Evolutionary conservation across 176 grass and related monocot genomes (phyloP).

Genomic region (Ananas comosus): DNA sequence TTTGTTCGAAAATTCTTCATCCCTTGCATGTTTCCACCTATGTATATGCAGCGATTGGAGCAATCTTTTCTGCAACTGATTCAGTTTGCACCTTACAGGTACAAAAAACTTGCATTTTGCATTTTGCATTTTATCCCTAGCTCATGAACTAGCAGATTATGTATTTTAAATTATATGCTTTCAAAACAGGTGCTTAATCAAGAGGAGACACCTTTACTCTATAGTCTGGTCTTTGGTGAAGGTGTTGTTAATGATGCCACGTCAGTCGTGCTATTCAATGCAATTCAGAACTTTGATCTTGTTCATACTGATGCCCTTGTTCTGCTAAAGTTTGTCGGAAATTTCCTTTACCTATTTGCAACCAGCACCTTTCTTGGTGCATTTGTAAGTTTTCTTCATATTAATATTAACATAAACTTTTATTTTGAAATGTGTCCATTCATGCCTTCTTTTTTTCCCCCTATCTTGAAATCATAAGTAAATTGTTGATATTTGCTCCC

Average conservation of each 20-base stretch:
- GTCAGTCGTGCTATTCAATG: constrained; percentile 87
- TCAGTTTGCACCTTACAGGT: constrained; percentile 94
- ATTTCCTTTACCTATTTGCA: constrained; percentile 62
- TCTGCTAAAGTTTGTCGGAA: constrained; percentile 47
- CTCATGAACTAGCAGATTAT: neutral
- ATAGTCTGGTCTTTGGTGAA: constrained; percentile 95
- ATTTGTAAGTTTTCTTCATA: constrained; percentile 47
- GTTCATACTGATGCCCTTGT: constrained; percentile 28
- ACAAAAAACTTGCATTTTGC: constrained; percentile 7
- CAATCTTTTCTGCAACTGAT: constrained; percentile 93
- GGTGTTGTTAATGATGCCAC: constrained; percentile 98
- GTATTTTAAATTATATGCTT: neutral
- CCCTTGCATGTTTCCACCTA: neutral
- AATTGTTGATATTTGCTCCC: constrained; percentile 13
- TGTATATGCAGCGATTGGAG: constrained; percentile 67
- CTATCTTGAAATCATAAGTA: neutral
- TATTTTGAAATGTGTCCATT: neutral
- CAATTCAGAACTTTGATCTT: constrained; percentile 70
- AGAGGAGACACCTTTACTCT: constrained; percentile 88
- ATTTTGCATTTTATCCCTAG: neutral
- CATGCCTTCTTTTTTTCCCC: neutral
- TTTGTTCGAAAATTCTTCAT: constrained; percentile 9
- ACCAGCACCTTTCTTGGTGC: constrained; percentile 80
- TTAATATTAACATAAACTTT: neutral
- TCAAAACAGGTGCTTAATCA: constrained; percentile 59